phyloP scores from a whole-genome alignment of 345 rosid species.

The Arabis hirsuta region DNA sequence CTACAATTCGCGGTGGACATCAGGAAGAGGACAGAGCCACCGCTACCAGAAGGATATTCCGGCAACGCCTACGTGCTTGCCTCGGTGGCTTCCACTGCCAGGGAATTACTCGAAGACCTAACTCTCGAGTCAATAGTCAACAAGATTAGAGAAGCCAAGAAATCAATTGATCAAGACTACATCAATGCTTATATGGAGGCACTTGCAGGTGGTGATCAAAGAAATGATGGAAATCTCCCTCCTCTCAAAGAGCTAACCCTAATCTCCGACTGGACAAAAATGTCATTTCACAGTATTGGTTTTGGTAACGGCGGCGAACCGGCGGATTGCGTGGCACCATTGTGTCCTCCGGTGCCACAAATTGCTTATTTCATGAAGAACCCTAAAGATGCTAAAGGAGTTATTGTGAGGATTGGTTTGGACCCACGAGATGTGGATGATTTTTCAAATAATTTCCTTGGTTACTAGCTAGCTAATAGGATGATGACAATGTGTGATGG shows the following conservation, averaged over 20 bases:
- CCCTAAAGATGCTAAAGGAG: slow-evolving; percentile 51
- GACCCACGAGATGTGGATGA: slow-evolving; percentile 42
- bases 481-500: neutral
- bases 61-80: slow-evolving; percentile 73
- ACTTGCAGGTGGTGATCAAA: slow-evolving; percentile 45
- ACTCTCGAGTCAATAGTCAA: slow-evolving; percentile 45
- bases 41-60: slow-evolving; percentile 56
- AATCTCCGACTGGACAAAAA: slow-evolving; percentile 77
- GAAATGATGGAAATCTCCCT: slow-evolving; percentile 52
- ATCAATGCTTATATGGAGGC: slow-evolving; percentile 62
- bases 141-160: slow-evolving; percentile 66
- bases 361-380: slow-evolving; percentile 70
- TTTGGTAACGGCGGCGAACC: slow-evolving; percentile 51
- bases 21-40: slow-evolving; percentile 55
- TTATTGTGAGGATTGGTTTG: slow-evolving; percentile 61
- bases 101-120: slow-evolving; percentile 53
- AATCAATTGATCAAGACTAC: slow-evolving; percentile 50
- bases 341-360: slow-evolving; percentile 67
- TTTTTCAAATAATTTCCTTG: slow-evolving; percentile 50
- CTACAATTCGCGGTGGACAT: slow-evolving; percentile 69
- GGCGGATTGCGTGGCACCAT: slow-evolving; percentile 54
- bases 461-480: slow-evolving; percentile 2
- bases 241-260: slow-evolving; percentile 57
- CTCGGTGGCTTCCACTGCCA: slow-evolving; percentile 56
- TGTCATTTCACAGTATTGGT: slow-evolving; percentile 65